Percentiles rank a stretch among this genome's conserved stretches.
Evolutionary conservation across 306 rosid genomes (phyloP).

Genomic region (Acacia acuminata): DNA sequence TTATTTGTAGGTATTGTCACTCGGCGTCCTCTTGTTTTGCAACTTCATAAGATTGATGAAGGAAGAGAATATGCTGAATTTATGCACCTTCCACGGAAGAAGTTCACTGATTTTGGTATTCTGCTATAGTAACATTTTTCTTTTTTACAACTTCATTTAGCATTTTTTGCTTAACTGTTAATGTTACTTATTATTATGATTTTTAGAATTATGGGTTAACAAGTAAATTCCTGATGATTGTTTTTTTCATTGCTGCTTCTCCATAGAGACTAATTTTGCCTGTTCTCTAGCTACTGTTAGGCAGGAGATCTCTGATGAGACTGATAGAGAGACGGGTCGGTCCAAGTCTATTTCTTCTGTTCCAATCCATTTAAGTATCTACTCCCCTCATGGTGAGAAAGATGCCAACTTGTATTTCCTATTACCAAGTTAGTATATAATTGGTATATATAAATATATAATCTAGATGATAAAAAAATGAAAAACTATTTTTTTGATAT

Average conservation of each 20-base stretch:
- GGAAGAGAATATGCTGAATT: slow-evolving; percentile 84
- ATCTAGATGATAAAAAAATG: too few species aligned
- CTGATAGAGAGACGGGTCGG: slow-evolving; percentile 98
- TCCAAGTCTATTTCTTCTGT: slow-evolving; percentile 81
- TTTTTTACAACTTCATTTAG: neutral
- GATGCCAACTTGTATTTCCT: slow-evolving; percentile 7
- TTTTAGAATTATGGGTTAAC: neutral
- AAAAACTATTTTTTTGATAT: too few species aligned
- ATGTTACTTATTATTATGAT: neutral
- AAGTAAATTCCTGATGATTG: neutral
- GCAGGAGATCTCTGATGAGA: slow-evolving; percentile 94
- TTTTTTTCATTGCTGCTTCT: slow-evolving; percentile 34
- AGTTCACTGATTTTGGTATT: slow-evolving; percentile 77
- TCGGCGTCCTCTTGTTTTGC: slow-evolving; percentile 92
- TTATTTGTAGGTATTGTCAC: slow-evolving; percentile 80
- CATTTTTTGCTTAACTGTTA: neutral
- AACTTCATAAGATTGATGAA: slow-evolving; percentile 81
- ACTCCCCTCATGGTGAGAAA: slow-evolving; percentile 82
- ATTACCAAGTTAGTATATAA: neutral
- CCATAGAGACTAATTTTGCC: slow-evolving; percentile 29
- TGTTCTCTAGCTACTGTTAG: slow-evolving; percentile 84
- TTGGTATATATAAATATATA: neutral
- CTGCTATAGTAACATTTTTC: neutral
- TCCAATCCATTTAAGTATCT: slow-evolving; percentile 96
- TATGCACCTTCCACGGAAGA: slow-evolving; percentile 84